These are phyloP conservation scores for Noccaea caerulescens DNA, from an alignment of 345 rosid species.

Conservation along the genomic window DNA sequence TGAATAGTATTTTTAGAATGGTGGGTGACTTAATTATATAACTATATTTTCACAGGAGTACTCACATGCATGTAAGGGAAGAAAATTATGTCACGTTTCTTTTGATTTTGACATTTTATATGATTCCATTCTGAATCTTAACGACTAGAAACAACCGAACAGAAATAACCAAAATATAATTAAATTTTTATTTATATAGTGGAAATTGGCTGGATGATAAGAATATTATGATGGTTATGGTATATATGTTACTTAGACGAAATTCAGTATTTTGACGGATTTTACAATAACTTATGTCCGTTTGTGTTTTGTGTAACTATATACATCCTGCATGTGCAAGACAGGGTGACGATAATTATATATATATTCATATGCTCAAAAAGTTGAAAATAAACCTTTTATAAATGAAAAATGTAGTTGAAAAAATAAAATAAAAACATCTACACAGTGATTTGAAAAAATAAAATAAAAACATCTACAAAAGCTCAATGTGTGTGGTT, in stretches of 20 bases:
- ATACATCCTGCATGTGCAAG: neutral
- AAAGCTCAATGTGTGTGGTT: no score
- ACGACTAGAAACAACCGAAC: neutral
- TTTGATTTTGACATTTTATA: neutral
- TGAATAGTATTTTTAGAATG: conserved; percentile 4
- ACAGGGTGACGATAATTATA: neutral
- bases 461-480: no score
- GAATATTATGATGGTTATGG: neutral
- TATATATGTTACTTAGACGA: neutral
- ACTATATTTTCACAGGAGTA: conserved; percentile 28
- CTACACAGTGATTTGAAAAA: no score
- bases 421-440: no score
- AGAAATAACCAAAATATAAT: neutral
- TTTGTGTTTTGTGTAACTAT: neutral
- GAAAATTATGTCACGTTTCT: neutral
- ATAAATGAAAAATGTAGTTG: no score
- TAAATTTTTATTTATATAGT: neutral
- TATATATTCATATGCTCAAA: no score
- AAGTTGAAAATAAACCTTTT: no score
- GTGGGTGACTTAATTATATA: neutral
- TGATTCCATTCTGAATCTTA: neutral
- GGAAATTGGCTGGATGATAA: conserved; percentile 5
- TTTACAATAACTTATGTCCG: neutral
- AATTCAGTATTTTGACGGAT: neutral
- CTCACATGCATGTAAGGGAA: conserved; percentile 34